phyloP scores from a whole-genome alignment of 2,329 filamentous ascomycete genomes.

The Aspergillus ibericus region DNA sequence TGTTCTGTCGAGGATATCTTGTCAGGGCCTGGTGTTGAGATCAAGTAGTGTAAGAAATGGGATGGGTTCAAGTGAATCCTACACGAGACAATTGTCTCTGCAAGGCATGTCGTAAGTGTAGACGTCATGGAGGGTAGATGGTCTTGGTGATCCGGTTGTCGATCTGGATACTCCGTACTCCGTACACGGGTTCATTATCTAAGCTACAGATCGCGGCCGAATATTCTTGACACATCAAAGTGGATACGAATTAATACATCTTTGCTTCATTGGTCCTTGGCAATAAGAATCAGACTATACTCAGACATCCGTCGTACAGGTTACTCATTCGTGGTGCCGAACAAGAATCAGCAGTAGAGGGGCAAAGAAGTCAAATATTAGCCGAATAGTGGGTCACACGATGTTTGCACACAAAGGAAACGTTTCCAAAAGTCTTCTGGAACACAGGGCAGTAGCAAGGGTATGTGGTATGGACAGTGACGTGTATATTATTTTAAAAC shows the following conservation, averaged over 20 bases:
- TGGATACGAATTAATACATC: no score
- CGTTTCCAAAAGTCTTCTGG: conserved; percentile 1
- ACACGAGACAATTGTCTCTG: no score
- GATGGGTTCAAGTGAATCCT: no score
- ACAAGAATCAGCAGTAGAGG: background rate
- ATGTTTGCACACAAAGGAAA: conserved; percentile 14
- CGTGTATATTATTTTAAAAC: conserved; percentile 9
- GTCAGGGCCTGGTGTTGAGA: no score
- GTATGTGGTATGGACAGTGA: conserved; percentile 16
- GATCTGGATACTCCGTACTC: background rate
- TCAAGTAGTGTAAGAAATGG: no score
- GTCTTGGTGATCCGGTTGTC: background rate
- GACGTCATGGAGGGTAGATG: background rate
- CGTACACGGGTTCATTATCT: no score
- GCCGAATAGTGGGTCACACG: background rate
- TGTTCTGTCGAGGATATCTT: no score
- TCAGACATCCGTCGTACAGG: background rate
- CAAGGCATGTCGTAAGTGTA: background rate
- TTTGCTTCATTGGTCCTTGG: background rate
- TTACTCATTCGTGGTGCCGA: background rate
- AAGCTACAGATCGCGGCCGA: no score
- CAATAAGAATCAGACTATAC: background rate
- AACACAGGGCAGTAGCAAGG: conserved; percentile 10
- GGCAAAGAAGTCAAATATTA: background rate
- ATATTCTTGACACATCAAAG: no score